Evolutionary conservation across 164 flowering plant species (phyloP).

Genomic region (Tetrastigma voinierianum): DNA sequence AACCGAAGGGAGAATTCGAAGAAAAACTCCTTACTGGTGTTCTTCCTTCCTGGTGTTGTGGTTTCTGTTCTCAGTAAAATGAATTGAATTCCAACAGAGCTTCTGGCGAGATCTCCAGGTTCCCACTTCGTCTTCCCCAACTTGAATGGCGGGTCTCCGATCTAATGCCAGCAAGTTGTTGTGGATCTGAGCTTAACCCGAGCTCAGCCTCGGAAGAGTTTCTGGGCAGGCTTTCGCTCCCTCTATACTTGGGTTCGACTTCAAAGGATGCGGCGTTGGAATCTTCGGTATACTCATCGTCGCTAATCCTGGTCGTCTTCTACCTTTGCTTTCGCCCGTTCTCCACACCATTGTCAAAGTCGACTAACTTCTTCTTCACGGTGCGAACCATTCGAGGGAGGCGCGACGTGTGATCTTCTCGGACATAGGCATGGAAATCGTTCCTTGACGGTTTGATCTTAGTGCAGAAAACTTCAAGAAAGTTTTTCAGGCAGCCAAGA

Average conservation of each 20-base stretch:
- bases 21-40: neutral
- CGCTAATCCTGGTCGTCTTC: slow-evolving; percentile 30
- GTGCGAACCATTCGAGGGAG: neutral
- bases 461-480: slow-evolving; percentile 21
- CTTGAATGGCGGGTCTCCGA: slow-evolving; percentile 39
- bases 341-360: neutral
- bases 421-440: slow-evolving; percentile 9
- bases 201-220: slow-evolving; percentile 4
- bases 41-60: slow-evolving; percentile 11
- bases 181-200: neutral
- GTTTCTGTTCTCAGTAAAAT: slow-evolving; percentile 12
- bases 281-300: slow-evolving; percentile 28
- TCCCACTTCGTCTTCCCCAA: slow-evolving; percentile 45
- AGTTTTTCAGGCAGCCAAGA: slow-evolving; percentile 20
- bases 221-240: neutral
- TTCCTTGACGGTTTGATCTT: slow-evolving; percentile 19
- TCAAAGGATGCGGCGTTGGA: slow-evolving; percentile 24
- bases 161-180: slow-evolving; percentile 12
- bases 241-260: neutral
- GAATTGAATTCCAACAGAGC: no score
- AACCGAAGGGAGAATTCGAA: no score
- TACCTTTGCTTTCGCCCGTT: slow-evolving; percentile 23
- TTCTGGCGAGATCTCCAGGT: slow-evolving; percentile 50
- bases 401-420: slow-evolving; percentile 12
- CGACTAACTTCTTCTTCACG: neutral